Evolutionary conservation across 371 early-diverging fungal species (phyloP).

Genomic region (Circinella minor): DNA sequence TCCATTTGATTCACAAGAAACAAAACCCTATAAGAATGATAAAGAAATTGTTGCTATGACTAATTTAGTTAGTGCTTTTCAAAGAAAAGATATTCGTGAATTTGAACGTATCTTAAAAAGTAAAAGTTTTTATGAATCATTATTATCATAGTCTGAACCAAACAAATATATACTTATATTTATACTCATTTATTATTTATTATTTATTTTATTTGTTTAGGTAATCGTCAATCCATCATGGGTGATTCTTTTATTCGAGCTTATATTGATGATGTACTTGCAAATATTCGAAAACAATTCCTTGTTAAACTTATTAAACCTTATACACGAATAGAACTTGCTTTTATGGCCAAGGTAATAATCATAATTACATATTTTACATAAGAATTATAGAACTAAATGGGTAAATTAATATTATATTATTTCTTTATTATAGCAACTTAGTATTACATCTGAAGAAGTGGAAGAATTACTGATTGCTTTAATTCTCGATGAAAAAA

Average conservation of each 20-base stretch:
- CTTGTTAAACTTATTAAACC: slow-evolving; percentile 85
- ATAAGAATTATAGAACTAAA: not conserved
- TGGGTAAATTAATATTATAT: too few species aligned
- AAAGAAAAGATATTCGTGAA: slow-evolving; percentile 83
- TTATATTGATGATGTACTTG: slow-evolving; percentile 89
- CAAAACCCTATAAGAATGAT: slow-evolving; percentile 94
- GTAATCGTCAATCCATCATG: slow-evolving; percentile 78
- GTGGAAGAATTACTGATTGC: slow-evolving; percentile 86
- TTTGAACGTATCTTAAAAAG: slow-evolving; percentile 81
- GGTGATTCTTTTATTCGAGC: slow-evolving; percentile 88
- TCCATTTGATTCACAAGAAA: slow-evolving; percentile 96
- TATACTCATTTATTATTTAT: too few species aligned
- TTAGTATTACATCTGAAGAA: slow-evolving; percentile 76
- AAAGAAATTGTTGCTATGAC: slow-evolving; percentile 92
- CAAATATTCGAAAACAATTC: slow-evolving; percentile 89
- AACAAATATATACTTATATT: not conserved
- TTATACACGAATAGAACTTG: slow-evolving; percentile 87
- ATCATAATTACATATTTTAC: not conserved
- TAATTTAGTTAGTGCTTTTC: slow-evolving; percentile 88
- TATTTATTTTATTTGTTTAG: slow-evolving; percentile 32
- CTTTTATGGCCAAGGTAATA: slow-evolving; percentile 76
- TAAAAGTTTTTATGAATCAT: too few species aligned
- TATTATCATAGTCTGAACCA: not conserved
- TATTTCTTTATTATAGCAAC: slow-evolving; percentile 53
- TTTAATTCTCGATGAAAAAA: slow-evolving; percentile 86